Percentiles rank a stretch among this genome's conserved stretches.
Evolutionary conservation across 345 rosid species (phyloP).

Genomic region (Lepidium aucheri): DNA sequence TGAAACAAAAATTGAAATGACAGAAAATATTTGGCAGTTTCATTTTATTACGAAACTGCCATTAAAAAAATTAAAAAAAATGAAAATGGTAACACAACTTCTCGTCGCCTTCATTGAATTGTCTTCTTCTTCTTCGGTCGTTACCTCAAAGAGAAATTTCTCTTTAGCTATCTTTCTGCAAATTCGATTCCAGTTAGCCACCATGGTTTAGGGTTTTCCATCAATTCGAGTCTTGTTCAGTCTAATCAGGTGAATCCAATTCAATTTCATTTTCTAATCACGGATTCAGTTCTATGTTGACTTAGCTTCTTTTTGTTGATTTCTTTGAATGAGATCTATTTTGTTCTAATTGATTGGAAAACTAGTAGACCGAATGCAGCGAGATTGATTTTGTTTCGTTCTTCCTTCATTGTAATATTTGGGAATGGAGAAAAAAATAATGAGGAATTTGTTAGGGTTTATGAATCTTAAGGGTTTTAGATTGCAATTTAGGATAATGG

Average conservation of each 20-base stretch:
- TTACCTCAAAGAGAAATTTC: slow-evolving; percentile 2
- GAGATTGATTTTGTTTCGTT: too few relatives aligned
- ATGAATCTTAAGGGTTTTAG: slow-evolving; percentile 8
- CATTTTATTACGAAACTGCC: too few relatives aligned
- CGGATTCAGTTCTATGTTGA: neutral
- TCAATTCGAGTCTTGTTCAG: slow-evolving; percentile 18
- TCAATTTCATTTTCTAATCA: neutral
- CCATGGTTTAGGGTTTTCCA: slow-evolving; percentile 18
- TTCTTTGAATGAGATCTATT: neutral
- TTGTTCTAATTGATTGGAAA: too few relatives aligned
- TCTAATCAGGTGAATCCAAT: slow-evolving; percentile 19
- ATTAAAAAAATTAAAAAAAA: too few relatives aligned
- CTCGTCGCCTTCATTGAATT: slow-evolving; percentile 9
- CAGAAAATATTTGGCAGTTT: too few relatives aligned
- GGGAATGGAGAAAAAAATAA: neutral
- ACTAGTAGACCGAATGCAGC: too few relatives aligned
- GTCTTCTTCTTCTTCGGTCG: slow-evolving; percentile 2
- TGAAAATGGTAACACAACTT: too few relatives aligned
- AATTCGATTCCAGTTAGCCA: slow-evolving; percentile 13
- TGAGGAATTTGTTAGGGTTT: neutral
- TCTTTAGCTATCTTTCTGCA: slow-evolving; percentile 3
- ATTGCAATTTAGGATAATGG: neutral
- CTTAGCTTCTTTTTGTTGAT: neutral
- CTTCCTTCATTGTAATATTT: neutral
- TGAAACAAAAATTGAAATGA: too few relatives aligned